These are phyloP conservation scores for Trichoderma endophyticum DNA, from an alignment of 2,329 filamentous ascomycete species.

Conservation along the genomic window DNA sequence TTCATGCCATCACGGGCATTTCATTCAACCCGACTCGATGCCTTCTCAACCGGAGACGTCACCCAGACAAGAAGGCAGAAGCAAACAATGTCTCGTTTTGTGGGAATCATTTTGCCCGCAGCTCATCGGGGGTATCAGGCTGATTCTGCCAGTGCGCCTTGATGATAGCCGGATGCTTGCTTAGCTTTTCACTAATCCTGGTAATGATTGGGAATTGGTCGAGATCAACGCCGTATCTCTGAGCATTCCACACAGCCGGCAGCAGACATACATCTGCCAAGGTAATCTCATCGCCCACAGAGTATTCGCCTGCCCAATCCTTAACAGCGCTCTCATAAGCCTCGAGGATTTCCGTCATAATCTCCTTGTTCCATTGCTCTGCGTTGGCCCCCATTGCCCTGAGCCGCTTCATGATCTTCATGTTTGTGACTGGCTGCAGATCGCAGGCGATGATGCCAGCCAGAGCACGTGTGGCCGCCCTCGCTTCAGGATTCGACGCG, in stretches of 20 bases:
- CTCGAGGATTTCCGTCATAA: conserved; percentile 51
- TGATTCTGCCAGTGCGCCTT: conserved; percentile 53
- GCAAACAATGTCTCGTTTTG: not conserved
- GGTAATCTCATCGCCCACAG: conserved; percentile 53
- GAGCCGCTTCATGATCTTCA: conserved; percentile 50
- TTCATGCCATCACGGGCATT: not conserved
- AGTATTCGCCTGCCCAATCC: conserved; percentile 46
- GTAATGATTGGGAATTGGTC: conserved; percentile 45
- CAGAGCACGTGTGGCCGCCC: conserved; percentile 53
- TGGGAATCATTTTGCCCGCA: conserved; percentile 20
- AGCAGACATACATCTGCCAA: conserved; percentile 58
- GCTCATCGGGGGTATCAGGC: conserved; percentile 43
- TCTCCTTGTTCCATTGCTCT: conserved; percentile 48
- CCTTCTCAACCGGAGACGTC: not conserved
- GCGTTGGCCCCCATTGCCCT: conserved; percentile 41
- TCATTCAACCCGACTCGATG: not conserved
- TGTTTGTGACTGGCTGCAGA: conserved; percentile 59
- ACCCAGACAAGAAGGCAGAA: not conserved
- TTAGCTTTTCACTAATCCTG: conserved; percentile 45
- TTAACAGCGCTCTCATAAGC: conserved; percentile 51
- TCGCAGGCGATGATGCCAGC: conserved; percentile 54
- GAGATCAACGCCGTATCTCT: conserved; percentile 53
- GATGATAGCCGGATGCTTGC: conserved; percentile 47
- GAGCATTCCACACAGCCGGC: conserved; percentile 56
- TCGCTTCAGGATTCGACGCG: conserved; percentile 33